Conservation (phyloP, 768 basidiomycete genomes). For the Lactarius akahatsu region DNA sequence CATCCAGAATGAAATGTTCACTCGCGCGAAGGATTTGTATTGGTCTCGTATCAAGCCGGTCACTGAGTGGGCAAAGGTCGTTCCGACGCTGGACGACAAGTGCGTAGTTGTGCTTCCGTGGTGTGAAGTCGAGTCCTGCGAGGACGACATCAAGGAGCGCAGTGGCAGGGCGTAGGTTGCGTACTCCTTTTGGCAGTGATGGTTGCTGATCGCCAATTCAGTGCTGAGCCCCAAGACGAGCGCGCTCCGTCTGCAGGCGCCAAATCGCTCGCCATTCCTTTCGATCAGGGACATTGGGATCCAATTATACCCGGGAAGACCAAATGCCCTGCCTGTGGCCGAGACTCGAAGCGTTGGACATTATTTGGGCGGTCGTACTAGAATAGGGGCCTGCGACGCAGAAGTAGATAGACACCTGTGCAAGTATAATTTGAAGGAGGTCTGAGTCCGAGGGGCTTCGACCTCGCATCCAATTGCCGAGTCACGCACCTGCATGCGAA, state of each 20-base stretch:
- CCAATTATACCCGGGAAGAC: conserved; percentile 81
- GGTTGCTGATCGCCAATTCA: conserved; percentile 34
- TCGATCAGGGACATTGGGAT: conserved; percentile 83
- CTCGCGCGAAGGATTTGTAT: conserved; percentile 70
- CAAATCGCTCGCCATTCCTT: conserved; percentile 95
- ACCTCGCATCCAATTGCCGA: background rate
- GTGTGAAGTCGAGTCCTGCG: conserved; percentile 92
- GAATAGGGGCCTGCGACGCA: background rate
- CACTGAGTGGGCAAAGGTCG: conserved; percentile 88
- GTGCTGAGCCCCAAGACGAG: conserved; percentile 86
- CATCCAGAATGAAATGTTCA: conserved; percentile 90
- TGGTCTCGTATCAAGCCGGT: conserved; percentile 68
- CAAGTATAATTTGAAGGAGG: conserved; percentile 4
- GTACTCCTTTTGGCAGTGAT: conserved; percentile 24
- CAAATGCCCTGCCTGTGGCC: conserved; percentile 86
- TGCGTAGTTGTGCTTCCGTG: conserved; percentile 88
- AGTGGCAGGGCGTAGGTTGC: conserved; percentile 73
- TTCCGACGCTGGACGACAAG: conserved; percentile 88
- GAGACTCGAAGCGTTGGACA: conserved; percentile 92
- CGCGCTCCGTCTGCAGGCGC: conserved; percentile 97
- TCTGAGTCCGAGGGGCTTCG: background rate
- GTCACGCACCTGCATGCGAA: conserved; percentile 1
- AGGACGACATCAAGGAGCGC: conserved; percentile 97
- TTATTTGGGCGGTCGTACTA: conserved; percentile 91
- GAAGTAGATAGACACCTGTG: conserved; percentile 11